Conservation (phyloP, 1,284 basidiomycete genomes). For the Trichosporon sp. region DNA sequence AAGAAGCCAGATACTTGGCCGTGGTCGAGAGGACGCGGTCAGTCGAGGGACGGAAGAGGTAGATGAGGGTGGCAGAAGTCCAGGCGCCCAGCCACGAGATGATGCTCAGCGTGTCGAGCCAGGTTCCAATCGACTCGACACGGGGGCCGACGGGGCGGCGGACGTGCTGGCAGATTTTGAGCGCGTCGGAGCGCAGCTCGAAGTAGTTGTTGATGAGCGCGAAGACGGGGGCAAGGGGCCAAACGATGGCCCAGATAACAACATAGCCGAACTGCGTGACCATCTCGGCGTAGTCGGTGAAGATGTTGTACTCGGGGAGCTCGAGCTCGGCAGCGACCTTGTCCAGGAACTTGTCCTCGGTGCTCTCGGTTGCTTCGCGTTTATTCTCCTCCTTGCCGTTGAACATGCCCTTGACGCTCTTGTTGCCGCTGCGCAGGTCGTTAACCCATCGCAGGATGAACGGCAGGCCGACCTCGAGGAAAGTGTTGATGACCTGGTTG, state of each 20-base stretch:
- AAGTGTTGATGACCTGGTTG: constrained; percentile 80
- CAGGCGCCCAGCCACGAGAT: constrained; percentile 83
- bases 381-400: constrained; percentile 19
- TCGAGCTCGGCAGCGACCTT: constrained; percentile 74
- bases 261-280: constrained; percentile 89
- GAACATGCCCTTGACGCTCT: constrained; percentile 39
- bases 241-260: constrained; percentile 87
- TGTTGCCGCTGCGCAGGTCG: constrained; percentile 61
- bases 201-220: constrained; percentile 71
- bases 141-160: constrained; percentile 82
- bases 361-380: constrained; percentile 15
- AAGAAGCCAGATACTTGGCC: constrained; percentile 42
- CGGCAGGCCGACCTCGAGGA: constrained; percentile 82
- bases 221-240: constrained; percentile 79
- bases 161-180: constrained; percentile 87
- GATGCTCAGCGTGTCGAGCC: constrained; percentile 86
- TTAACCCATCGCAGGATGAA: constrained; percentile 69
- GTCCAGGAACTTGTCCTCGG: constrained; percentile 62
- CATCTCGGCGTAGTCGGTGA: constrained; percentile 92
- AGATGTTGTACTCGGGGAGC: constrained; percentile 77
- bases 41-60: constrained; percentile 67
- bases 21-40: constrained; percentile 26
- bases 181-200: constrained; percentile 88
- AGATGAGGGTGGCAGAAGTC: constrained; percentile 81
- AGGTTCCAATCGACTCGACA: constrained; percentile 89